phyloP scores from a whole-genome alignment of 441 rosid species.

The Macaranga tanarius region DNA sequence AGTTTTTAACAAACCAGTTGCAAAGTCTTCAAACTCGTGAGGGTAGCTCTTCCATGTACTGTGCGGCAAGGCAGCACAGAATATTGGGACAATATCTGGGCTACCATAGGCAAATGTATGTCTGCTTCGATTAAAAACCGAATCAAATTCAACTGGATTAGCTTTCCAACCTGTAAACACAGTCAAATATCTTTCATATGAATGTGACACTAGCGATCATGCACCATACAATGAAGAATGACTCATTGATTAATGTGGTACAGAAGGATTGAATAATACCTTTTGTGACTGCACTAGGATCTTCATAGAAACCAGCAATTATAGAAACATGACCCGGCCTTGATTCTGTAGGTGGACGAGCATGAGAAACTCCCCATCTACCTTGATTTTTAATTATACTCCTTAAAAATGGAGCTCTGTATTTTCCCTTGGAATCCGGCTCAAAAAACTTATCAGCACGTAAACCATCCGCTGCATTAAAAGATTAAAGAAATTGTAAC shows the following conservation, averaged over 20 bases:
- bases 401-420: conserved; percentile 90
- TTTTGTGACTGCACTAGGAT: conserved; percentile 98
- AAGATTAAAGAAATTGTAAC: neutral
- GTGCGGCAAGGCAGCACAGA: conserved; percentile 81
- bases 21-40: conserved; percentile 95
- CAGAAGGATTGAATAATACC: conserved; percentile 33
- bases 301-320: conserved; percentile 97
- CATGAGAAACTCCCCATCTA: conserved; percentile 99
- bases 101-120: conserved; percentile 92
- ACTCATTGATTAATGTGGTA: conserved; percentile 1
- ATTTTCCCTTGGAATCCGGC: conserved; percentile 69
- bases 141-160: conserved; percentile 97
- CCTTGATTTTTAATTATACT: conserved; percentile 72
- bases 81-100: conserved; percentile 94
- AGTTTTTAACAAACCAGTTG: conserved; percentile 62
- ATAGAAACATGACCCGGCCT: conserved; percentile 96
- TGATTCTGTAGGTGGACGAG: conserved; percentile 98
- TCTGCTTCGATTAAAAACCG: conserved; percentile 80
- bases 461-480: conserved; percentile 80
- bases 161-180: conserved; percentile 89
- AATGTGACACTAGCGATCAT: neutral
- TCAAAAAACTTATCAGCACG: conserved; percentile 97
- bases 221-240: neutral
- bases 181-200: conserved; percentile 19
- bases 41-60: conserved; percentile 88